Base-by-base conservation (phyloP, 139 green algal genomes). In the Chlorella vulgaris region DNA sequence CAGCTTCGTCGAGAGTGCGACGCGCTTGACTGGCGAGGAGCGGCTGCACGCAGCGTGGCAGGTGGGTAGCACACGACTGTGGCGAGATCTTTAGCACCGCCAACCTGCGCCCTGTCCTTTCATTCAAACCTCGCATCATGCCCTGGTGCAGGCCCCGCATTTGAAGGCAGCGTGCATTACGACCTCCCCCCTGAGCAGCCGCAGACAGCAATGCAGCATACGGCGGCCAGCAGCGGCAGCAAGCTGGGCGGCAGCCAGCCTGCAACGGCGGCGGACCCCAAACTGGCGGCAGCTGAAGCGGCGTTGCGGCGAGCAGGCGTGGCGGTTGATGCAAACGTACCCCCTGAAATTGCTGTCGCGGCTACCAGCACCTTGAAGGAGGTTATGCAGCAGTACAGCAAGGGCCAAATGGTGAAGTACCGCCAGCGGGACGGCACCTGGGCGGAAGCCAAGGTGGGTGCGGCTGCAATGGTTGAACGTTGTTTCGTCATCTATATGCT, bases 131-230 rank as follows among this genome's bases (percentile, higher is more conserved):
- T n/a, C n/a, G n/a, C n/a, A n/a, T n/a, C n/a, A n/a, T n/a, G n/a
- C n/a, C n/a, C n/a, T n/a, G n/a, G n/a, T 65, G 55, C 71, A 69
- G 65, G 74, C 36, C 71, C 58, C 1, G 76, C 75, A 29, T 75
- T 69, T 36, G 75, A 75, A 28, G 63, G 51, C 35, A 55, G 3
- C 15, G 7, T 86, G 43, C 15, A 58, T 5, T 61, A 68, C 60
- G 51, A 81, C 7, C 71, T 84, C 31, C 75, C 55, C 22, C 68
- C 75, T 47, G 80, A 78, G 29, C 60, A 38, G n/a, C n/a, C n/a
- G 33, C n/a, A 66, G 40, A 81, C 68, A 8, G 81, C 75, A 2
- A 89, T 89, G 86, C 79, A 85, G 21, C 78, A 78, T 4, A 89
- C 86, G 13, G 69, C 79, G 19, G 69, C 35, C 1, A 51, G 47